Conservation (phyloP, 495 filamentous ascomycete genomes). For the Talaromyces ruber region DNA sequence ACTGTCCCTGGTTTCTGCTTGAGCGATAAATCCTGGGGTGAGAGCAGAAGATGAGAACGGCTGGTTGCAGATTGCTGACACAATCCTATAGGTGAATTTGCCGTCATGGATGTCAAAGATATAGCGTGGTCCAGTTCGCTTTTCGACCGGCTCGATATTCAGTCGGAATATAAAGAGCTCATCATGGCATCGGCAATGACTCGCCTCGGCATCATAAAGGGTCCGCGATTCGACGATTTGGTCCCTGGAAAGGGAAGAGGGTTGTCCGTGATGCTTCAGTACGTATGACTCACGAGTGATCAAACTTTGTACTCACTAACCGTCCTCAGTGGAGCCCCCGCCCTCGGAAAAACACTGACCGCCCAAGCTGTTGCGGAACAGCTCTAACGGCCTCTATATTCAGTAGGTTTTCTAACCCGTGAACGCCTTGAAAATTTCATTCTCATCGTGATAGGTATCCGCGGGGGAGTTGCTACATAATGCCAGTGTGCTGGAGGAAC, state of each 20-base stretch:
- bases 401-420: conserved; percentile 4
- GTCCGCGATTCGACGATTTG: conserved; percentile 11
- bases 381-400: conserved; percentile 14
- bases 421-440: background rate
- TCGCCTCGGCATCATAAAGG: conserved; percentile 5
- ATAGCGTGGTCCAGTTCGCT: conserved; percentile 10
- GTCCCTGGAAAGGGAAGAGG: conserved; percentile 12
- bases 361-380: conserved; percentile 18
- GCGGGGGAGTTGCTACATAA: conserved; percentile 1
- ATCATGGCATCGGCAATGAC: conserved; percentile 11
- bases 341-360: conserved; percentile 21
- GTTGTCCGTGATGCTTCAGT: conserved; percentile 4
- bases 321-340: conserved; percentile 12
- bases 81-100: conserved; percentile 12
- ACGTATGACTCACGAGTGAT: background rate
- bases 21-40: conserved; percentile 11
- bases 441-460: background rate
- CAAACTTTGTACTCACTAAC: background rate
- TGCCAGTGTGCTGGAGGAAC: background rate
- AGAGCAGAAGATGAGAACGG: background rate
- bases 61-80: background rate
- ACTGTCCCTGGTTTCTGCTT: conserved; percentile 10
- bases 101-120: conserved; percentile 13
- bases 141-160: conserved; percentile 3
- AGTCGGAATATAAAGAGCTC: conserved; percentile 9